Percentiles rank a stretch among this genome's conserved stretches.
phyloP scores from a whole-genome alignment of 192 early-diverging fungal genomes.

The Coemansia sp. region DNA sequence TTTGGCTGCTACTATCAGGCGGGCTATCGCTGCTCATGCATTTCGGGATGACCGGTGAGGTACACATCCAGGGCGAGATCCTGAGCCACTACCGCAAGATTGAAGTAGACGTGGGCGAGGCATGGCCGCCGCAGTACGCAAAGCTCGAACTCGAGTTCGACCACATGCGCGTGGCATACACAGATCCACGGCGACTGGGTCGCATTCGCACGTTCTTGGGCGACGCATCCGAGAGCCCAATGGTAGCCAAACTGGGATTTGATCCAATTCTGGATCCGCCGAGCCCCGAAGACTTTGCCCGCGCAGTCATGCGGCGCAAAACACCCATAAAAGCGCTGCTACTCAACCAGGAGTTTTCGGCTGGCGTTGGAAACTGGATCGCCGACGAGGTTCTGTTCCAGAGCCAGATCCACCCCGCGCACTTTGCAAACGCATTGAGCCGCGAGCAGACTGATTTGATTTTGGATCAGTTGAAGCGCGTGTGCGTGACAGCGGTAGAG shows the following conservation, averaged over 20 bases:
- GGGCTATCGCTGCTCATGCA: constrained; percentile 56
- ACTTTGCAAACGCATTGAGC: constrained; percentile 53
- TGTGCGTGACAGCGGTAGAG: constrained; percentile 58
- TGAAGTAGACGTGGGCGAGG: constrained; percentile 16
- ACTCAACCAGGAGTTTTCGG: constrained; percentile 72
- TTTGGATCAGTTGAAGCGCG: constrained; percentile 48
- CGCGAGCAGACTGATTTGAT: constrained; percentile 52
- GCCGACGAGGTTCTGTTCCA: constrained; percentile 82
- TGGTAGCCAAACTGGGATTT: constrained; percentile 71
- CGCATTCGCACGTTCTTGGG: constrained; percentile 61
- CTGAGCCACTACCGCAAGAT: constrained; percentile 27
- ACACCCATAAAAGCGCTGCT: constrained; percentile 72
- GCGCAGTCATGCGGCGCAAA: constrained; percentile 33
- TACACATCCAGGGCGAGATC: constrained; percentile 23
- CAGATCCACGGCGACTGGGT: constrained; percentile 69
- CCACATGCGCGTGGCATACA: constrained; percentile 51
- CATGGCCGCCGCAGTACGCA: constrained; percentile 57
- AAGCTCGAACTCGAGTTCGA: constrained; percentile 62
- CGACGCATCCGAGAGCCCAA: constrained; percentile 48
- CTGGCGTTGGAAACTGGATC: constrained; percentile 86
- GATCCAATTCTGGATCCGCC: constrained; percentile 70
- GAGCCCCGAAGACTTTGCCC: constrained; percentile 46
- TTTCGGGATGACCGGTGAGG: constrained; percentile 74
- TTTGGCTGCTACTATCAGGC: constrained; percentile 54
- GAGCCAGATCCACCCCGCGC: constrained; percentile 67